Evolutionary conservation across 495 filamentous ascomycete species (phyloP), one percentile per base, ranked within the genome.

Genomic region (Annulohypoxylon moriforme): DNA sequence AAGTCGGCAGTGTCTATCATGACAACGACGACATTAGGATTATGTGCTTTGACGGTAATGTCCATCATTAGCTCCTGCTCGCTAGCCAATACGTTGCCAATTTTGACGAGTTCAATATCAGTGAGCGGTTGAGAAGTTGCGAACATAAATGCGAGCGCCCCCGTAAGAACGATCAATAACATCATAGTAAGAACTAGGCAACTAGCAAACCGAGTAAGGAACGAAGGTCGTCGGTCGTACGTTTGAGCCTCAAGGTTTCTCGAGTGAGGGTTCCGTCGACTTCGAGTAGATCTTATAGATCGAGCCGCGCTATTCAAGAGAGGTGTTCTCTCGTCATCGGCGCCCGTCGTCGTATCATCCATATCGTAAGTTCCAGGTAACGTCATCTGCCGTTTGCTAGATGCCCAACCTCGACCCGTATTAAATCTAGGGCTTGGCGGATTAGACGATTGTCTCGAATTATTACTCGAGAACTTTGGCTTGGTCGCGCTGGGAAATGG

Each of bases 31-130:
- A 97, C 85, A 69, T 99, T 99, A 0, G 94, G 96, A 76, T 99
- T 99, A 65, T 92, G 83, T 1, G 95, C 96, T 66, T 85, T 85
- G 38, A 99, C 92, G n/a, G 91, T 88, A 8, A 98, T 82, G 74
- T 99, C 95, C 68, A 99, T 84, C 90, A 99, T 98, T 18, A 99
- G 85, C 75, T 98, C 96, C 78, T 97, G 92, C 76, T 97, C 91
- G 68, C 93, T 97, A 5, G 94, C 94, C 31, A 98, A 86, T 16
- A 99, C 93, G 72, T 97, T 94, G 69, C 90, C 88, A 67, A 99
- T 92, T 40, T 90, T 89, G 42, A 89, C 78, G 29, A 98, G 84
- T 47, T 89, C 82, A 60, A 98, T 90, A 47, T 92, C 89, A 42
- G 89, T 81, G 10, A 99, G 85, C 7, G 94, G 91, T 68, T 96